Percentiles rank a stretch among this genome's conserved stretches.
Conservation (phyloP, 306 rosid species). For the Lithocarpus polystachyus region DNA sequence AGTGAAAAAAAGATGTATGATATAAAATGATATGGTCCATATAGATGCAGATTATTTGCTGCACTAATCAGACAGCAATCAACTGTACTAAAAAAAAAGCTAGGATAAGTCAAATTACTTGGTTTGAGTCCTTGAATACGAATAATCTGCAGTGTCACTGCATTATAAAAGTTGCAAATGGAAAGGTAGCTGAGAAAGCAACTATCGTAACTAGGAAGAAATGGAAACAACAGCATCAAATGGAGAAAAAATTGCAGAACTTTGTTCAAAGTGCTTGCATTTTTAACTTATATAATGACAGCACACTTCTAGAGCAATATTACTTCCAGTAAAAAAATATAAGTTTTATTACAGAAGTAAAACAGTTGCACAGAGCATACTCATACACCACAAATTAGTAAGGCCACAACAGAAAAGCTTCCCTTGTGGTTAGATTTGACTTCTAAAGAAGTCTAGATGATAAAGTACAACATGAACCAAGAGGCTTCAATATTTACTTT, state of each 20-base stretch:
- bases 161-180: neutral
- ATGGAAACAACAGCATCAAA: no score
- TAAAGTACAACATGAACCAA: neutral
- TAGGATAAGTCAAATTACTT: neutral
- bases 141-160: neutral
- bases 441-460: neutral
- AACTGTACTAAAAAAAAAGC: neutral
- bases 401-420: neutral
- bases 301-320: no score
- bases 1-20: neutral
- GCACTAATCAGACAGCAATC: neutral
- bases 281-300: no score
- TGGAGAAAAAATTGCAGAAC: no score
- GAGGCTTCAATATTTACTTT: neutral
- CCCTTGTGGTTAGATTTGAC: neutral
- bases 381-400: no score
- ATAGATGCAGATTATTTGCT: neutral
- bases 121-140: neutral
- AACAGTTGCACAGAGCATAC: no score
- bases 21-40: neutral
- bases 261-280: no score
- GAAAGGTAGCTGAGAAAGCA: no score
- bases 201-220: no score
- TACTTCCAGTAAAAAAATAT: no score
- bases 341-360: no score